A percentile compares a stretch with the other conserved stretches of the same genome.
Evolutionary conservation across 768 basidiomycete species (phyloP).

Genomic region (Megacollybia marginata): DNA sequence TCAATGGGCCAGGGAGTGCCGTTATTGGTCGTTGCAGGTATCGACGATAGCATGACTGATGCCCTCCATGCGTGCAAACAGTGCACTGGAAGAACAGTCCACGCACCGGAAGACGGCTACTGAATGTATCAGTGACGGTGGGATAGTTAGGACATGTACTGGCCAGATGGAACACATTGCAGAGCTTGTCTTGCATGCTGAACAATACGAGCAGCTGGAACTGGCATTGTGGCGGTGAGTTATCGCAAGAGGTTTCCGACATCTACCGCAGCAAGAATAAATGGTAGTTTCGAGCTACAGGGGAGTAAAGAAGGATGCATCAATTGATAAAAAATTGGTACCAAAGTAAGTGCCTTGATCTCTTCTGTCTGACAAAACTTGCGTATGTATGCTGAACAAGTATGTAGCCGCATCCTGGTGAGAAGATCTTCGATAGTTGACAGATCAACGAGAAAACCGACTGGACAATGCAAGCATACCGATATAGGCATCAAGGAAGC

Average conservation of each 20-base stretch:
- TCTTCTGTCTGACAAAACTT: conserved; percentile 50
- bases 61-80: conserved; percentile 74
- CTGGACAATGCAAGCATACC: conserved; percentile 34
- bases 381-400: conserved; percentile 68
- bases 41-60: conserved; percentile 66
- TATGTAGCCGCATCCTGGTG: conserved; percentile 50
- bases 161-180: conserved; percentile 70
- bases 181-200: conserved; percentile 37
- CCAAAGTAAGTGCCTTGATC: conserved; percentile 46
- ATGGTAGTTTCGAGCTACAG: conserved; percentile 62
- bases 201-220: conserved; percentile 41
- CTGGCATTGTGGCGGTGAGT: no score
- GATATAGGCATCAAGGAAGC: conserved; percentile 66
- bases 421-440: conserved; percentile 46
- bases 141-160: conserved; percentile 8
- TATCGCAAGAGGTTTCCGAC: conserved; percentile 50
- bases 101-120: conserved; percentile 71
- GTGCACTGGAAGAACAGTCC: conserved; percentile 67
- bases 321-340: conserved; percentile 20
- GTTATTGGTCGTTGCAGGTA: conserved; percentile 54
- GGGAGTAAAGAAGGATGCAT: neutral
- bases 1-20: conserved; percentile 25
- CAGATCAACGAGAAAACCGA: neutral
- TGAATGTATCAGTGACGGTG: neutral
- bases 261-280: conserved; percentile 62